These are phyloP conservation scores for Nemania sp. DNA, from an alignment of 2,329 filamentous ascomycete species.

Conservation along the genomic window DNA sequence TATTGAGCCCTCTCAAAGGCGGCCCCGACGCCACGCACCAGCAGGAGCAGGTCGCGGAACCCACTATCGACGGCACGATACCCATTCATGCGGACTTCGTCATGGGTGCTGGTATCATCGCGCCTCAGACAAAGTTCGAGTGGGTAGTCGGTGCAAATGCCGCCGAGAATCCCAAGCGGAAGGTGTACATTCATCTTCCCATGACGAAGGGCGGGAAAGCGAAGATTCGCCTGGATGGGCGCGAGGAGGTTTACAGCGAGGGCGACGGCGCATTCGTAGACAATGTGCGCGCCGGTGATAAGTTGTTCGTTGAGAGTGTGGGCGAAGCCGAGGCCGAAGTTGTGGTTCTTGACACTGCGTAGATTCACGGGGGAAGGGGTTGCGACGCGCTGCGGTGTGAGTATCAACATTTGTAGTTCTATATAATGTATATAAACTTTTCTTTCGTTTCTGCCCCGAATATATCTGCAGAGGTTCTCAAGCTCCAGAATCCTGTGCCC, in stretches of 20 bases:
- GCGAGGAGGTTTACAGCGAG: slow-evolving; percentile 71
- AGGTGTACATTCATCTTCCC: slow-evolving; percentile 79
- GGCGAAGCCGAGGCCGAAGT: slow-evolving; percentile 72
- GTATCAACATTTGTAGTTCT: neutral
- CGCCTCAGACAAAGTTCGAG: slow-evolving; percentile 65
- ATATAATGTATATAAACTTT: neutral
- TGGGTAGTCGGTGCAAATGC: slow-evolving; percentile 71
- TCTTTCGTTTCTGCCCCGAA: no score
- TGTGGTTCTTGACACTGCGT: slow-evolving; percentile 68
- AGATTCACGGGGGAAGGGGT: slow-evolving; percentile 25
- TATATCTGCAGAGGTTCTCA: no score
- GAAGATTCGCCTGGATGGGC: slow-evolving; percentile 69
- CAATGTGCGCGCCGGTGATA: slow-evolving; percentile 65
- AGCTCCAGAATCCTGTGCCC: no score
- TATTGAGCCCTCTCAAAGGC: slow-evolving; percentile 74
- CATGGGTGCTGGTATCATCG: slow-evolving; percentile 79
- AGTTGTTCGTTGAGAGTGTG: slow-evolving; percentile 67
- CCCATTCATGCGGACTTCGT: slow-evolving; percentile 83
- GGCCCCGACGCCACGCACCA: slow-evolving; percentile 64
- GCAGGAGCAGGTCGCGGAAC: slow-evolving; percentile 67
- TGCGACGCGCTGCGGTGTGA: neutral
- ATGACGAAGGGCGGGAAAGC: slow-evolving; percentile 79
- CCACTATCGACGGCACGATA: slow-evolving; percentile 68
- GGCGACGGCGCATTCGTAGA: slow-evolving; percentile 83
- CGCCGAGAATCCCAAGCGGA: slow-evolving; percentile 60